These are phyloP conservation scores for Zymoseptoria passerinii DNA, from an alignment of 2,329 filamentous ascomycete genomes.

Conservation along the genomic window DNA sequence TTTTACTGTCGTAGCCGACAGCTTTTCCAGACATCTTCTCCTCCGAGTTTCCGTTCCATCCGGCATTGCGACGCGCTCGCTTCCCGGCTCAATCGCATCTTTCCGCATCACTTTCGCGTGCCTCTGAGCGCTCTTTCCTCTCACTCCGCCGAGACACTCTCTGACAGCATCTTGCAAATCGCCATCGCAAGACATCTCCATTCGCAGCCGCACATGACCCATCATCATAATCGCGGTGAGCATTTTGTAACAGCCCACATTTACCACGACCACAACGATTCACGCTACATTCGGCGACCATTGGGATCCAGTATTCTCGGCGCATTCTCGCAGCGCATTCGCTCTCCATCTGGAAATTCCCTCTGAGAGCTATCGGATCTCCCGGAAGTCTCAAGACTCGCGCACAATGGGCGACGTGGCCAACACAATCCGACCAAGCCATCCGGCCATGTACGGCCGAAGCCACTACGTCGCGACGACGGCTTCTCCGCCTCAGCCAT, in stretches of 20 bases:
- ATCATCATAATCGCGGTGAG: neutral
- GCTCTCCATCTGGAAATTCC: neutral
- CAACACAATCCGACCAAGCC: constrained; percentile 9
- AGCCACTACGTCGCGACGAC: constrained; percentile 10
- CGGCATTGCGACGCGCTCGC: neutral
- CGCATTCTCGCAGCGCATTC: neutral
- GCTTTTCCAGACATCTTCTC: neutral
- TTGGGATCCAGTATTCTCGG: neutral
- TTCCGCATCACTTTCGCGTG: neutral
- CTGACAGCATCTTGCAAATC: neutral
- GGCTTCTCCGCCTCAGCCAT: constrained; percentile 16
- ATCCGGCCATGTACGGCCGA: constrained; percentile 15
- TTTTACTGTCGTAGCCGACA: neutral
- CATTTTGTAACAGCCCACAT: neutral
- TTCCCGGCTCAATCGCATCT: neutral
- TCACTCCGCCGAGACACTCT: neutral
- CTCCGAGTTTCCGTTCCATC: neutral
- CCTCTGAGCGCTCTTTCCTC: neutral
- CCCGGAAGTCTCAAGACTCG: neutral
- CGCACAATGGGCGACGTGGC: constrained; percentile 14
- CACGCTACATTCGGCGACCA: neutral
- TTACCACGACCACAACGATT: neutral
- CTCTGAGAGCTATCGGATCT: neutral
- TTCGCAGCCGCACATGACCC: neutral
- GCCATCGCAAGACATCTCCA: neutral